These are phyloP conservation scores for Metarhizium guizhouense DNA, from an alignment of 2,329 filamentous ascomycete species.

Conservation along the genomic window DNA sequence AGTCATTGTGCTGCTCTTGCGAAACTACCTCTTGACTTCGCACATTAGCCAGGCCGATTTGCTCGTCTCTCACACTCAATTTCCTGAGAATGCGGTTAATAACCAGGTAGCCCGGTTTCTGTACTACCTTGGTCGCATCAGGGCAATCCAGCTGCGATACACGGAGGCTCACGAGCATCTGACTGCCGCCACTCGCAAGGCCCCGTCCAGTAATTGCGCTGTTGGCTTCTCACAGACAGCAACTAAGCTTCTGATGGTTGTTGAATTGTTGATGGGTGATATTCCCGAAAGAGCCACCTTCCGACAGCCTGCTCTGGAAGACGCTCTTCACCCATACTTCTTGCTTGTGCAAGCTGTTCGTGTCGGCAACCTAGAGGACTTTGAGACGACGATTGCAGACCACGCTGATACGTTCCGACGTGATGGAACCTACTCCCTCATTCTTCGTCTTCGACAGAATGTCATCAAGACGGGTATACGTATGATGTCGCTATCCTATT, in stretches of 20 bases:
- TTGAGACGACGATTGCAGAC: slow-evolving; percentile 75
- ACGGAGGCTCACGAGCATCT: slow-evolving; percentile 94
- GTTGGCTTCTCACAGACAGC: slow-evolving; percentile 93
- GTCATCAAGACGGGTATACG: slow-evolving; percentile 99
- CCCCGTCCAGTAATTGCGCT: slow-evolving; percentile 79
- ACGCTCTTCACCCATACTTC: slow-evolving; percentile 85
- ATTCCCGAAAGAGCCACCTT: slow-evolving; percentile 94
- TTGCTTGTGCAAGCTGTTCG: slow-evolving; percentile 89
- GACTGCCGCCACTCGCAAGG: slow-evolving; percentile 88
- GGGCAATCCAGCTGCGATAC: slow-evolving; percentile 92
- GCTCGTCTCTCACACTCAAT: slow-evolving; percentile 89
- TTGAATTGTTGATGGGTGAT: slow-evolving; percentile 96
- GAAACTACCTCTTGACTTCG: slow-evolving; percentile 92
- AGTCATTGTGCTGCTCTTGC: slow-evolving; percentile 86
- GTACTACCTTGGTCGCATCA: slow-evolving; percentile 94
- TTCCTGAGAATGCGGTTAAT: slow-evolving; percentile 88
- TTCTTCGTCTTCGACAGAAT: slow-evolving; percentile 90
- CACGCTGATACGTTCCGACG: slow-evolving; percentile 80
- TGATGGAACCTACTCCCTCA: slow-evolving; percentile 91
- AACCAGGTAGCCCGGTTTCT: slow-evolving; percentile 97
- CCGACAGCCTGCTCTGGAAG: slow-evolving; percentile 79
- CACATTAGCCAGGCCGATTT: slow-evolving; percentile 96
- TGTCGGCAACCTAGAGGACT: slow-evolving; percentile 91
- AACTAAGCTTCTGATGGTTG: slow-evolving; percentile 91
- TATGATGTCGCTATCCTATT: slow-evolving; percentile 98